phyloP scores from a whole-genome alignment of 345 rosid species.

The Populus ilicifolia region DNA sequence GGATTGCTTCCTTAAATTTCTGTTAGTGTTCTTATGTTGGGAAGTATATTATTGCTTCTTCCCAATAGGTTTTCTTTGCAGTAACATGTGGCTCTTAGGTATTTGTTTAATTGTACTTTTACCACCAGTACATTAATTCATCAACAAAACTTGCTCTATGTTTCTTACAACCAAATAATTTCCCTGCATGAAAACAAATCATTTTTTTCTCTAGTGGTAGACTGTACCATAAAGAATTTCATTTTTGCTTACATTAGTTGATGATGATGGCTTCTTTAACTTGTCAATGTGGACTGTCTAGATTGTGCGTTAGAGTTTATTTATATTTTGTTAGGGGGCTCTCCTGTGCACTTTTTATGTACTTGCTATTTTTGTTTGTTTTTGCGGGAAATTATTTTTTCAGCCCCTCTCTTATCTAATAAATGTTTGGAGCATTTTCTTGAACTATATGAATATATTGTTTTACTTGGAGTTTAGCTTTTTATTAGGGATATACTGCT shows the following conservation, averaged over 20 bases:
- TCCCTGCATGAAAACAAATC: background rate
- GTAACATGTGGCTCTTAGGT: background rate
- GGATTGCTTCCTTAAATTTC: background rate
- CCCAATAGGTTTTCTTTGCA: background rate
- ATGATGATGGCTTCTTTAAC: background rate
- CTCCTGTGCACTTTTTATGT: background rate
- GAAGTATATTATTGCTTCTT: background rate
- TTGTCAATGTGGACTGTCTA: background rate
- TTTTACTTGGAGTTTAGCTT: background rate
- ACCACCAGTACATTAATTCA: background rate
- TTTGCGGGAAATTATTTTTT: background rate
- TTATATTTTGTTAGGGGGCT: background rate
- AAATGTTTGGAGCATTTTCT: background rate
- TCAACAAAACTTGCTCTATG: background rate
- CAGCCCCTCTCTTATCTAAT: background rate
- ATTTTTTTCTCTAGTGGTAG: background rate
- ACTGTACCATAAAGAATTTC: background rate
- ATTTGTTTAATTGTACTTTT: background rate
- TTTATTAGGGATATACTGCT: background rate
- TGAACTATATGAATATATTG: background rate
- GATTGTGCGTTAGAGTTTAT: background rate
- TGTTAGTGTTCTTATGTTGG: too few species aligned
- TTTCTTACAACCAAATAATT: background rate
- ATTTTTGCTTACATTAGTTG: too few species aligned
- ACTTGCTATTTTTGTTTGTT: background rate